phyloP scores from a whole-genome alignment of 1,284 basidiomycete genomes.

The Veloporphyrellus conicus region DNA sequence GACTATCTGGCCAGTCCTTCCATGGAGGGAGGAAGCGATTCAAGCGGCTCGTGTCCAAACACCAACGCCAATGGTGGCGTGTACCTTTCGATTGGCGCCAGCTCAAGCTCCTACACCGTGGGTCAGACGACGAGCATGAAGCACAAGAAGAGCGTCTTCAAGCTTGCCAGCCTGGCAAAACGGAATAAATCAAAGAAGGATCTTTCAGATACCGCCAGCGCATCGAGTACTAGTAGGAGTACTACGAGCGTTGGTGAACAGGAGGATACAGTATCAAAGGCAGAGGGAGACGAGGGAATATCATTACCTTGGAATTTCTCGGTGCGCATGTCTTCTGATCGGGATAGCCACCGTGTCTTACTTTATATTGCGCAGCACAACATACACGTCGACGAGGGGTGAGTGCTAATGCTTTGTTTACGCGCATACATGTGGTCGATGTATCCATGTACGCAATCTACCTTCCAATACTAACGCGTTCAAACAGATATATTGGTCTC shows the following conservation, averaged over 20 bases:
- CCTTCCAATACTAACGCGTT: too few species aligned
- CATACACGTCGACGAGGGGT: conserved; percentile 75
- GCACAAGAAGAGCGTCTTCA: conserved; percentile 29
- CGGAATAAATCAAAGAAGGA: conserved; percentile 38
- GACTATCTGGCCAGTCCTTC: too few species aligned
- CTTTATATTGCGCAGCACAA: conserved; percentile 54
- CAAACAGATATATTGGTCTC: conserved; percentile 55
- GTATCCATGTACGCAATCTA: too few species aligned
- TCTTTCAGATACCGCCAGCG: conserved; percentile 31
- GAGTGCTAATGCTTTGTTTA: conserved; percentile 25
- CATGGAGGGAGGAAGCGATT: conserved; percentile 31
- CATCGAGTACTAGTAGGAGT: conserved; percentile 8
- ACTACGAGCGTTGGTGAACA: conserved; percentile 15
- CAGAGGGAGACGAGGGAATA: conserved; percentile 55
- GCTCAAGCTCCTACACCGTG: too few species aligned
- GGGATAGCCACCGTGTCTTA: background rate
- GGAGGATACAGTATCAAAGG: conserved; percentile 20
- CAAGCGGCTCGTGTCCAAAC: conserved; percentile 22
- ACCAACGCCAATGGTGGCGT: too few species aligned
- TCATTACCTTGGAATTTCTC: conserved; percentile 72
- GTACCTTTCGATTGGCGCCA: too few species aligned
- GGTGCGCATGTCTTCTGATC: conserved; percentile 39
- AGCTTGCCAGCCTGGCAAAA: conserved; percentile 21
- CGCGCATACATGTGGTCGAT: too few species aligned
- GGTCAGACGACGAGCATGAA: conserved; percentile 9